Evolutionary conservation across 163 green algal genomes (phyloP).

Genomic region (Volvox carteri): DNA sequence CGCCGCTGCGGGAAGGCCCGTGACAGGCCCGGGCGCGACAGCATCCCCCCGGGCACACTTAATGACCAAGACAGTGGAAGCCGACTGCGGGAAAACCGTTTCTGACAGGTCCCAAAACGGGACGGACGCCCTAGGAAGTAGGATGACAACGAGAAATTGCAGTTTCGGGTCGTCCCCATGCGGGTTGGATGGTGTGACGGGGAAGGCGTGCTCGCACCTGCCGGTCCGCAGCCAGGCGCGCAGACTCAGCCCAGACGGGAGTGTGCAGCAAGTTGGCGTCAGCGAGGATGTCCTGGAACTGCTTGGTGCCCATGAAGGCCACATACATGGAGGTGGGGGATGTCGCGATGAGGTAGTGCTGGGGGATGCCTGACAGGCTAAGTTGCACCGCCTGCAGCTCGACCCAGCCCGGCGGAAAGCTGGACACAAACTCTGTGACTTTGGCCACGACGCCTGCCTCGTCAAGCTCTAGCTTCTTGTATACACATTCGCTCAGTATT

Average conservation of each 20-base stretch:
- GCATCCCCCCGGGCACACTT: no score
- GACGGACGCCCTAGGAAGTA: no score
- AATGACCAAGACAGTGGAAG: no score
- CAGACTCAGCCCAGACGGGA: slow-evolving; percentile 66
- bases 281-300: slow-evolving; percentile 73
- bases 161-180: no score
- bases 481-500: slow-evolving; percentile 66
- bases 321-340: slow-evolving; percentile 73
- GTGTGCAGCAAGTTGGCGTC: slow-evolving; percentile 76
- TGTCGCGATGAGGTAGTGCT: slow-evolving; percentile 82
- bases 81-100: no score
- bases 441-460: slow-evolving; percentile 36
- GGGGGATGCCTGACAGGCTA: slow-evolving; percentile 66
- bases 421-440: slow-evolving; percentile 55
- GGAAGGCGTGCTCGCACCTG: slow-evolving; percentile 39
- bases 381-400: slow-evolving; percentile 74
- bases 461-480: slow-evolving; percentile 81
- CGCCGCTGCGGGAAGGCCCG: no score
- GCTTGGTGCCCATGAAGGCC: slow-evolving; percentile 88
- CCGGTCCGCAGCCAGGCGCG: slow-evolving; percentile 53
- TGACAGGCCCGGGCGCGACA: no score
- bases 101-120: no score
- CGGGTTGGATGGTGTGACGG: neutral
- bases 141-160: no score
- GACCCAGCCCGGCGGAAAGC: slow-evolving; percentile 72